Evolutionary conservation across 805 yeast species (phyloP).

Genomic region (Wickerhamomyces tratensis): DNA sequence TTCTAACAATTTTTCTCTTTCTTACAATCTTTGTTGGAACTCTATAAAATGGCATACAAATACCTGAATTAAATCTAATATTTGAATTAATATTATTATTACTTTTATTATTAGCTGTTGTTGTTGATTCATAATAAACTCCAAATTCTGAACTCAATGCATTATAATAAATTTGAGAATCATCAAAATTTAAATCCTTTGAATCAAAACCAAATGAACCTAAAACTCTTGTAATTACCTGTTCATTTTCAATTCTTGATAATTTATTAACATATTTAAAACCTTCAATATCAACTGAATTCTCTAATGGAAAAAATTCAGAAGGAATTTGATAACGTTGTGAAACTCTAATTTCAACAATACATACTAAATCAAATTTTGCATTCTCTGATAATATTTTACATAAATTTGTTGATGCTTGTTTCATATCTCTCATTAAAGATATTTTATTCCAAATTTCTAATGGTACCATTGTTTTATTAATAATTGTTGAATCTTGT

Average conservation of each 20-base stretch:
- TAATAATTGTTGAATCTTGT: constrained; percentile 10
- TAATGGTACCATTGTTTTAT: constrained; percentile 20
- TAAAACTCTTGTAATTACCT: constrained; percentile 32
- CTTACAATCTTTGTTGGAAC: constrained; percentile 34
- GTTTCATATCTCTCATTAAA: constrained; percentile 28
- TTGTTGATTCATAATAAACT: constrained; percentile 26
- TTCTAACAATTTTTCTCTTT: constrained; percentile 17
- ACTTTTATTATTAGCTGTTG: no score
- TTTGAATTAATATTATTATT: constrained; percentile 3
- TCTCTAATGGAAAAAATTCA: constrained; percentile 34
- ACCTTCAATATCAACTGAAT: constrained; percentile 33
- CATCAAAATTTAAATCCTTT: constrained; percentile 20
- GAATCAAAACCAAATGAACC: constrained; percentile 28
- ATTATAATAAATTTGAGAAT: constrained; percentile 26
- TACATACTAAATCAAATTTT: constrained; percentile 33
- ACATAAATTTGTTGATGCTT: constrained; percentile 33
- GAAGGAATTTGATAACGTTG: constrained; percentile 32
- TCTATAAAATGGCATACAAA: constrained; percentile 43
- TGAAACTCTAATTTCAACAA: constrained; percentile 41
- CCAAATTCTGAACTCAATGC: constrained; percentile 47
- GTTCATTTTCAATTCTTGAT: constrained; percentile 26
- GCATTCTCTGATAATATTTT: constrained; percentile 25
- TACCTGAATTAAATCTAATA: constrained; percentile 34
- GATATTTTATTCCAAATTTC: constrained; percentile 27
- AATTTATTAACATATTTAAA: constrained; percentile 30